phyloP scores from a whole-genome alignment of 2,329 filamentous ascomycete genomes.

The Bipolaris sorokiniana region DNA sequence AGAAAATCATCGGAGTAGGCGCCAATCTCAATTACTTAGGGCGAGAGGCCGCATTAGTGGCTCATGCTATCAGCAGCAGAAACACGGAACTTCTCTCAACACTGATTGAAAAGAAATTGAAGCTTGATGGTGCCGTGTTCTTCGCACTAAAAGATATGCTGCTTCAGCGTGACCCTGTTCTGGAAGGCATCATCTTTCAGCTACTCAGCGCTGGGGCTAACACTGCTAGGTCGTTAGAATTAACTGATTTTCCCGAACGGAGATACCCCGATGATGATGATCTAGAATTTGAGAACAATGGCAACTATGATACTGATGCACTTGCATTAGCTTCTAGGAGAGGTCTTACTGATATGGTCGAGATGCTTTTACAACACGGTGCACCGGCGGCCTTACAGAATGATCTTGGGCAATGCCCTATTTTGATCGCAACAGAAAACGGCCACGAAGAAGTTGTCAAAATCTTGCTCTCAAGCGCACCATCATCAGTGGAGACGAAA shows the following conservation, averaged over 20 bases:
- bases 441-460: not conserved
- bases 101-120: not conserved
- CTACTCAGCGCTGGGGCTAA: conserved; percentile 13
- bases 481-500: not conserved
- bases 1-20: not conserved
- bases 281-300: no score
- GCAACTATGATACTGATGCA: not conserved
- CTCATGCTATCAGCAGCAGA: not conserved
- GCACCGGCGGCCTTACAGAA: not conserved
- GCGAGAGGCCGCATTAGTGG: not conserved
- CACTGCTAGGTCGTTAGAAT: not conserved
- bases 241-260: not conserved
- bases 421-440: not conserved
- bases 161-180: not conserved
- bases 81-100: not conserved
- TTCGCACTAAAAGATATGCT: not conserved
- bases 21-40: not conserved
- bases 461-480: not conserved
- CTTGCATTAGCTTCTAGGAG: not conserved
- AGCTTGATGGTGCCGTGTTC: not conserved
- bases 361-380: not conserved
- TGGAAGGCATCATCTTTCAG: conserved; percentile 6
- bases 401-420: not conserved
- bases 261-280: no score
- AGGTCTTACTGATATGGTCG: not conserved